Base-by-base conservation (phyloP, 2,329 filamentous ascomycete genomes). In the Pestalotiopsis sp. region DNA sequence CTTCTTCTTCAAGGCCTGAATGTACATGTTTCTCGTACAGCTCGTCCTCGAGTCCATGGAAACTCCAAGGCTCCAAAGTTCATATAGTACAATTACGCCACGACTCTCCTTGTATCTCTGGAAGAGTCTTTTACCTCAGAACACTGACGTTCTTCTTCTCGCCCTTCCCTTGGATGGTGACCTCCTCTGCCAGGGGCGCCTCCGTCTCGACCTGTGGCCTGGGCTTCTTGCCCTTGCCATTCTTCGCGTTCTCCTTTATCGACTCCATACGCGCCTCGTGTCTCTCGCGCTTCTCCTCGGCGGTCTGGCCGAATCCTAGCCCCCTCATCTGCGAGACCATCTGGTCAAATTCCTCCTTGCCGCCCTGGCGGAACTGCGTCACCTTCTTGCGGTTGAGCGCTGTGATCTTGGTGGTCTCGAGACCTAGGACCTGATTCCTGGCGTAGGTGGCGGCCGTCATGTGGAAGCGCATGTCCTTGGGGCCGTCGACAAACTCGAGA, bases 401-500 rank as follows among this genome's bases (percentile, higher is more conserved):
- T 41, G 95, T 98, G 74, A 96, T 84, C 39, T 92, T 87, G 73
- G 90, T 92, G 75, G 93, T 83, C 2, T 83, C 79, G 65, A 88
- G 85, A 52, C 89, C 86, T 14, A 89, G 79, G 62, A 80, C 76
- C 68, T 85, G 81, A 76, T 90, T 87, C 27, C 90, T 86, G 58
- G 93, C 94, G 6, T 98, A 86, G 0, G 94, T 91, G 74, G 92
- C 92, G 31, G 96, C 96, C 2, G 95, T 97, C 88, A 98, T 91
- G 76, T 94, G 94, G 83, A 98, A 98, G 41, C 95, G 92, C 85
- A 97, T 93, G 81, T 99, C 96, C 79, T 91, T 92, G 41, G 94
- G 94, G 45, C 95, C 95, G 81, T 99, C 96, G 71, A 99, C 95
- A 39, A 99, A 89, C 82, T 98, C 94, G 62, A 99, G 90, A 72